Percentiles rank a stretch among this genome's conserved stretches.
These are phyloP conservation scores for Aspergillus aculeatus DNA, from an alignment of 2,329 filamentous ascomycete species.

Conservation along the genomic window DNA sequence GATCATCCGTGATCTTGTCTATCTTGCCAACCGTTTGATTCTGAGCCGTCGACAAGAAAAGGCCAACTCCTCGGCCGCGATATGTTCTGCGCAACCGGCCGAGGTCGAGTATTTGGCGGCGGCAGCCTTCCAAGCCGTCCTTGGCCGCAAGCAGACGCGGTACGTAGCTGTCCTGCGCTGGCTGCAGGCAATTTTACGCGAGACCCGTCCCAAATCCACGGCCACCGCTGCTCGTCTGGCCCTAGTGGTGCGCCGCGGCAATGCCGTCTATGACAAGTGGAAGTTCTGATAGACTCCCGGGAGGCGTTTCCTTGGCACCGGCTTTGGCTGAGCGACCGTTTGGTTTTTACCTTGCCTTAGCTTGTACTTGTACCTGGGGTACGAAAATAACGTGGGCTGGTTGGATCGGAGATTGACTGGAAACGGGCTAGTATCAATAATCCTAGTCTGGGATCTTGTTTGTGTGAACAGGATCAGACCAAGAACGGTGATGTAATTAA, in stretches of 20 bases:
- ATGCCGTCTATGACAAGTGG: slow-evolving; percentile 38
- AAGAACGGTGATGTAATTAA: background rate
- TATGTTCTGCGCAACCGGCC: slow-evolving; percentile 60
- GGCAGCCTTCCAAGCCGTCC: slow-evolving; percentile 66
- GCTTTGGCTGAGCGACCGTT: background rate
- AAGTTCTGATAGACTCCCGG: slow-evolving; percentile 26
- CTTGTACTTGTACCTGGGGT: background rate
- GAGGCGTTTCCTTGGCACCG: background rate
- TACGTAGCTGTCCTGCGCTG: slow-evolving; percentile 66
- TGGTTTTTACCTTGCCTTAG: background rate
- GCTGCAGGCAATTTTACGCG: slow-evolving; percentile 56
- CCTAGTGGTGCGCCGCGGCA: slow-evolving; percentile 35
- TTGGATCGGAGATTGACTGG: background rate
- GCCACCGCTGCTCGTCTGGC: slow-evolving; percentile 34
- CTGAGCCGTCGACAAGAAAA: slow-evolving; percentile 49
- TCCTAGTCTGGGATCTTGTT: background rate
- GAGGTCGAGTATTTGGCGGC: slow-evolving; percentile 67
- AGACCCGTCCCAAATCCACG: slow-evolving; percentile 38
- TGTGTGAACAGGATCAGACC: background rate
- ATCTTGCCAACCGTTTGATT: slow-evolving; percentile 64
- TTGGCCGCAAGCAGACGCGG: slow-evolving; percentile 69
- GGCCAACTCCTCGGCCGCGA: slow-evolving; percentile 19
- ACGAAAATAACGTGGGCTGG: background rate
- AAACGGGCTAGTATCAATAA: background rate
- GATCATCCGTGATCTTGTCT: slow-evolving; percentile 65